A percentile compares a stretch with the other conserved stretches of the same genome.
Evolutionary conservation across 2,329 filamentous ascomycete species (phyloP).

Genomic region (Xylaria sp.): DNA sequence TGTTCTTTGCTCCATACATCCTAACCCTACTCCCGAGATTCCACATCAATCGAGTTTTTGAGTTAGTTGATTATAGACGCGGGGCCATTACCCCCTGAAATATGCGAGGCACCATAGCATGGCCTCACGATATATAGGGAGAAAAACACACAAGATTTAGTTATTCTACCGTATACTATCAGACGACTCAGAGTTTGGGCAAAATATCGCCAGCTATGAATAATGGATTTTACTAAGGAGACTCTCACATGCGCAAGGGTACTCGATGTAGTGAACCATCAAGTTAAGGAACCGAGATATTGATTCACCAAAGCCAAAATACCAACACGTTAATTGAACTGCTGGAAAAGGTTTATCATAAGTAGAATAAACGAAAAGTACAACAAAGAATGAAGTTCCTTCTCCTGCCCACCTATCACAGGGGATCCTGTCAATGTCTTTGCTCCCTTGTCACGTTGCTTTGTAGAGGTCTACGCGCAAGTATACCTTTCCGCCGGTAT

Average conservation of each 20-base stretch:
- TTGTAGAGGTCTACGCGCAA: too few relatives aligned
- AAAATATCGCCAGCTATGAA: too few relatives aligned
- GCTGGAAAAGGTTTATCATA: neutral
- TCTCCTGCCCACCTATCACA: too few relatives aligned
- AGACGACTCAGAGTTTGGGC: too few relatives aligned
- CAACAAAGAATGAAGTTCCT: neutral
- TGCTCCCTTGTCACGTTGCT: too few relatives aligned
- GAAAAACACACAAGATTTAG: neutral
- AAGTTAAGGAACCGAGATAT: neutral
- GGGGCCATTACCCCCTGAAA: neutral
- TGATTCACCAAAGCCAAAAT: neutral
- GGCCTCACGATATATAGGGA: too few relatives aligned
- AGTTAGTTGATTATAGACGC: neutral
- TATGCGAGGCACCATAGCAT: neutral
- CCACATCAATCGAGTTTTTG: neutral
- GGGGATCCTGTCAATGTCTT: too few relatives aligned
- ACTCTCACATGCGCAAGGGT: too few relatives aligned
- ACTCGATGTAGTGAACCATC: neutral
- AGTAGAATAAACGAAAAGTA: neutral
- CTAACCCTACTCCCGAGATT: neutral
- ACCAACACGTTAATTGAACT: neutral
- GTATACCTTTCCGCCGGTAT: too few relatives aligned
- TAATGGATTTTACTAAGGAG: too few relatives aligned
- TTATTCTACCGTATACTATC: neutral
- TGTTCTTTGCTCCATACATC: neutral